Evolutionary conservation across 257 asterid genomes (phyloP).

Genomic region (Nicotiana otophora): DNA sequence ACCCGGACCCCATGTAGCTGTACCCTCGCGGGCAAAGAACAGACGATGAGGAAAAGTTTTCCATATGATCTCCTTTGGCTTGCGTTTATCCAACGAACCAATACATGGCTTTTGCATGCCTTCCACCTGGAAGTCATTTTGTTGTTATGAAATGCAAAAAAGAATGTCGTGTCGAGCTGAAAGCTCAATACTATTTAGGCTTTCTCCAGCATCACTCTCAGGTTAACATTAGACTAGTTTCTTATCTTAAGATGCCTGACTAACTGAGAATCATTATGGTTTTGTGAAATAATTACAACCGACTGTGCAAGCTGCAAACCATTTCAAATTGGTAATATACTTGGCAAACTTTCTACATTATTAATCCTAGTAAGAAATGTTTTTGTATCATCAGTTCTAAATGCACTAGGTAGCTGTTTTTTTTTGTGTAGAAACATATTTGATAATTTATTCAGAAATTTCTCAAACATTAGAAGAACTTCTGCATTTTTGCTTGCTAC

Average conservation of each 20-base stretch:
- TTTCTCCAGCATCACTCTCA: background rate
- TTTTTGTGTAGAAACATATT: background rate
- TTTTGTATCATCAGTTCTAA: background rate
- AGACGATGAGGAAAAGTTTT: constrained; percentile 70
- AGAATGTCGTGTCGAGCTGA: background rate
- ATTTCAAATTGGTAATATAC: background rate
- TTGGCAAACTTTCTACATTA: background rate
- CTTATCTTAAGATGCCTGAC: background rate
- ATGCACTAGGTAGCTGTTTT: background rate
- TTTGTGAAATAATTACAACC: background rate
- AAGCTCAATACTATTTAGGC: background rate
- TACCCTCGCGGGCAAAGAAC: constrained; percentile 69
- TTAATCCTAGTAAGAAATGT: background rate
- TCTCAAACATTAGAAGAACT: background rate
- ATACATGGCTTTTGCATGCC: constrained; percentile 67
- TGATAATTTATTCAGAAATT: background rate
- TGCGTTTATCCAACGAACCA: constrained; percentile 74
- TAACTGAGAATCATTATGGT: background rate
- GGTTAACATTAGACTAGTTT: background rate
- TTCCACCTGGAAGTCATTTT: constrained; percentile 49
- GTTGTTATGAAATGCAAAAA: background rate
- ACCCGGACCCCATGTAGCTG: constrained; percentile 90
- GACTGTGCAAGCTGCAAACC: background rate
- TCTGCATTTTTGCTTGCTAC: background rate
- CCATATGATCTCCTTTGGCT: constrained; percentile 64